phyloP scores from a whole-genome alignment of 495 filamentous ascomycete genomes.

The Cenococcum geophilum region DNA sequence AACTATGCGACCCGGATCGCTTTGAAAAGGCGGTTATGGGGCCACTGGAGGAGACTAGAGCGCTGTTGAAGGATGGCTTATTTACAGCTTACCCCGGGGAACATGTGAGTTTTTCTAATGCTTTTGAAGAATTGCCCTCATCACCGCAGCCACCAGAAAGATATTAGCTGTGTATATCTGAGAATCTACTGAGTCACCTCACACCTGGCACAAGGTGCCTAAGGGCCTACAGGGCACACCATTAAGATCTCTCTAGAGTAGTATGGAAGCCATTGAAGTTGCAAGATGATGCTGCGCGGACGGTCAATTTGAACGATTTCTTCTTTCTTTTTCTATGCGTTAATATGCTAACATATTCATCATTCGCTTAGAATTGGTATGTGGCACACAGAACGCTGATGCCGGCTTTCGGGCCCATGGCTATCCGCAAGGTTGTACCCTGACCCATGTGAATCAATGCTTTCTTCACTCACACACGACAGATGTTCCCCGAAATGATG shows the following conservation, averaged over 20 bases:
- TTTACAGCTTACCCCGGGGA: slow-evolving; percentile 59
- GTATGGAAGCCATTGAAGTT: too few species aligned
- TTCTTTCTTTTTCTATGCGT: too few species aligned
- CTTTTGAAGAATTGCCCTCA: not conserved
- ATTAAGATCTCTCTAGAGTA: too few species aligned
- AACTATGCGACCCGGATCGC: slow-evolving; percentile 59
- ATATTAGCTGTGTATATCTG: too few species aligned
- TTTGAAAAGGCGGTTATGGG: slow-evolving; percentile 52
- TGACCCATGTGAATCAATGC: not conserved
- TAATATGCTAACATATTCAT: not conserved
- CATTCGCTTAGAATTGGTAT: slow-evolving; percentile 48
- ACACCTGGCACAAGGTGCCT: too few species aligned
- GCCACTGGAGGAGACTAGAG: slow-evolving; percentile 51
- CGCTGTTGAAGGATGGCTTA: slow-evolving; percentile 58
- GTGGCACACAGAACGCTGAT: slow-evolving; percentile 61
- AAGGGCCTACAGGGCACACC: too few species aligned
- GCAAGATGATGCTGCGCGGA: too few species aligned
- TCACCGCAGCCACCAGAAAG: not conserved
- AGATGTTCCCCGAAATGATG: slow-evolving; percentile 68
- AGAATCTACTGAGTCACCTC: too few species aligned
- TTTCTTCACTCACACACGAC: slow-evolving; percentile 20
- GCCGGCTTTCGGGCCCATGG: slow-evolving; percentile 62
- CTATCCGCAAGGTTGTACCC: slow-evolving; percentile 44
- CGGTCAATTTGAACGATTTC: too few species aligned
- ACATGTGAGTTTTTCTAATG: slow-evolving; percentile 25